phyloP scores from a whole-genome alignment of 1,139 yeast species.

The Saccharomyces hybrid region DNA sequence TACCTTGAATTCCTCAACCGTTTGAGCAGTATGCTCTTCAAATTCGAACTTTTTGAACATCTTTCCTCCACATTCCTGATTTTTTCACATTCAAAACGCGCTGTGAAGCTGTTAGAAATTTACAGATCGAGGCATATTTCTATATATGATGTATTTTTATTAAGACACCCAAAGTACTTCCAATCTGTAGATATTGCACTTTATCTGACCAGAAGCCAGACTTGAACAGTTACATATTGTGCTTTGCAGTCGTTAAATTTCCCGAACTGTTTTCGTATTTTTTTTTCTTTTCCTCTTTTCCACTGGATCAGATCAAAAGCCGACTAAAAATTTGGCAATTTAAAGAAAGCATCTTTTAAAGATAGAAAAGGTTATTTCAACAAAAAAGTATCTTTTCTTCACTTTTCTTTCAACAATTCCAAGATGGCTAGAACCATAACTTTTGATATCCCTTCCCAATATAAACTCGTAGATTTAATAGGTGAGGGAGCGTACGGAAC shows the following conservation, averaged over 20 bases:
- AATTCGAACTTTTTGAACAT: not conserved
- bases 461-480: slow-evolving; percentile 72
- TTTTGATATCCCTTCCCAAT: slow-evolving; percentile 83
- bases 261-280: not conserved
- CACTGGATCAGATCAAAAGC: not conserved
- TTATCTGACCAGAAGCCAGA: not conserved
- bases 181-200: not conserved
- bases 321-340: not conserved
- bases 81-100: not conserved
- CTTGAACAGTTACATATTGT: not conserved
- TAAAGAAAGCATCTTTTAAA: not conserved
- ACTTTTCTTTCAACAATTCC: not conserved
- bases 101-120: not conserved
- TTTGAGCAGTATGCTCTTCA: not conserved
- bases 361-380: not conserved
- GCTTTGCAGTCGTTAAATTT: not conserved
- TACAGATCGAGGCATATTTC: not conserved
- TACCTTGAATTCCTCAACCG: not conserved
- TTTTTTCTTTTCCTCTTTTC: not conserved
- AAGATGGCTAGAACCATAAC: slow-evolving; percentile 46
- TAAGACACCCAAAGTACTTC: too few species aligned
- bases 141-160: not conserved
- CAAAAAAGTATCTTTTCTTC: not conserved
- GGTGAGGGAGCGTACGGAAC: slow-evolving; percentile 99
- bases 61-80: not conserved